A percentile compares a stretch with the other conserved stretches of the same genome.
phyloP scores from a whole-genome alignment of 768 basidiomycete species.

The Agaricus bisporus region DNA sequence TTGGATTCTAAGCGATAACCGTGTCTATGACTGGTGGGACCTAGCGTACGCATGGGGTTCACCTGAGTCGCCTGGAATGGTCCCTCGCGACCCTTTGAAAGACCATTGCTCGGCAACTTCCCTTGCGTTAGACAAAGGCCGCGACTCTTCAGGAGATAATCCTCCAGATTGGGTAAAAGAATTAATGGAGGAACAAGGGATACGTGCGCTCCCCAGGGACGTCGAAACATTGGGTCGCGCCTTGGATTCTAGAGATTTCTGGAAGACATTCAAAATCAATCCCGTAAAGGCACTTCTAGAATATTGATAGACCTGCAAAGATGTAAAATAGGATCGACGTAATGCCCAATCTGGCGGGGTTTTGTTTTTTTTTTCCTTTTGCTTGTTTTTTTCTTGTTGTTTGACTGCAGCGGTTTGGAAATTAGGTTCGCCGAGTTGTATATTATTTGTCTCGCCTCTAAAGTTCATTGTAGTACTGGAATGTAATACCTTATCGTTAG shows the following conservation, averaged over 20 bases:
- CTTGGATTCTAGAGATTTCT: constrained; percentile 58
- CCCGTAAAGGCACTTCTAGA: constrained; percentile 35
- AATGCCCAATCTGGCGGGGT: background rate
- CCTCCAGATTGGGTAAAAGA: constrained; percentile 49
- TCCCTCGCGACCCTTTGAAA: background rate
- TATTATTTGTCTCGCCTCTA: no score
- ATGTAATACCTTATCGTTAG: no score
- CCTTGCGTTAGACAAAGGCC: background rate
- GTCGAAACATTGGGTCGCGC: constrained; percentile 43
- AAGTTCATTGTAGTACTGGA: no score
- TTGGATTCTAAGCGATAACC: constrained; percentile 49
- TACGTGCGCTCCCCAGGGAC: constrained; percentile 48
- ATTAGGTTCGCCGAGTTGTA: no score
- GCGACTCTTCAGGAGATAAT: constrained; percentile 20
- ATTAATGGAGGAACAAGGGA: constrained; percentile 44
- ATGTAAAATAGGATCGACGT: background rate
- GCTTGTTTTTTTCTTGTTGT: background rate
- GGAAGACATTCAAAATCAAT: constrained; percentile 39
- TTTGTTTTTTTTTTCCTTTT: background rate
- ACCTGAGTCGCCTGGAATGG: constrained; percentile 17
- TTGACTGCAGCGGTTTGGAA: no score
- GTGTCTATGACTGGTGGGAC: constrained; percentile 68
- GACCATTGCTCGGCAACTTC: background rate
- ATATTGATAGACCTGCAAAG: constrained; percentile 3
- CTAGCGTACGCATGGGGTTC: constrained; percentile 50